Conservation (phyloP, 371 early-diverging fungal genomes). For the Mortierella sp. region DNA sequence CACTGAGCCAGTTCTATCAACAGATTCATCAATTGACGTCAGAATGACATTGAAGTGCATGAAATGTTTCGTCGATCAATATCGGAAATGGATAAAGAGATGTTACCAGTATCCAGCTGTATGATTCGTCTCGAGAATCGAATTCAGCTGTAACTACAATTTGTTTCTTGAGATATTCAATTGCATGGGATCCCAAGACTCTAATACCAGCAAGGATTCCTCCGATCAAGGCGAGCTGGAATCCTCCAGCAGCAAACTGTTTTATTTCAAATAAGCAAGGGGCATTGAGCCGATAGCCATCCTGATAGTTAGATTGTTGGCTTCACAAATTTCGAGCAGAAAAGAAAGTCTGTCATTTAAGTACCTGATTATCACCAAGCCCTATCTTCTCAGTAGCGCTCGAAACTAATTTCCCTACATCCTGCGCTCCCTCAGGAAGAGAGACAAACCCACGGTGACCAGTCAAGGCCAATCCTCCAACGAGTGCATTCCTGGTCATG, state of each 20-base stretch:
- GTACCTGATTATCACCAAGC: constrained; percentile 63
- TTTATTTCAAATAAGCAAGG: not conserved
- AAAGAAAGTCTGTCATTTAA: not conserved
- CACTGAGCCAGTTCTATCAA: constrained; percentile 72
- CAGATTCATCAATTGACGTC: not conserved
- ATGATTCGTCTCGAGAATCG: constrained; percentile 74
- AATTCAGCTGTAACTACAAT: constrained; percentile 70
- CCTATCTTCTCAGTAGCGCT: constrained; percentile 64
- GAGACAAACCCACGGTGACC: constrained; percentile 43
- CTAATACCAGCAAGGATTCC: constrained; percentile 59
- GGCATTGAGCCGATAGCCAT: too few species aligned
- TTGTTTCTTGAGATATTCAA: constrained; percentile 67
- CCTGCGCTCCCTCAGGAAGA: constrained; percentile 49
- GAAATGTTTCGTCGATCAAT: not conserved
- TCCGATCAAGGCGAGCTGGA: constrained; percentile 53
- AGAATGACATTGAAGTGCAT: not conserved
- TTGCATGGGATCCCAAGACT: constrained; percentile 61
- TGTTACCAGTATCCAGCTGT: constrained; percentile 58
- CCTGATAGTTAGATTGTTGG: not conserved
- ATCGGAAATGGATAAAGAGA: not conserved
- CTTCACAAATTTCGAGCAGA: not conserved
- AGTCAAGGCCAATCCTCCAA: constrained; percentile 33
- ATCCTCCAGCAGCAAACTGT: constrained; percentile 70
- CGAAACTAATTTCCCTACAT: constrained; percentile 62
- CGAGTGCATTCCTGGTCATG: constrained; percentile 30